Conservation (phyloP, 2,329 filamentous ascomycete genomes). For the Arthrobotrys pseudoclavata region DNA sequence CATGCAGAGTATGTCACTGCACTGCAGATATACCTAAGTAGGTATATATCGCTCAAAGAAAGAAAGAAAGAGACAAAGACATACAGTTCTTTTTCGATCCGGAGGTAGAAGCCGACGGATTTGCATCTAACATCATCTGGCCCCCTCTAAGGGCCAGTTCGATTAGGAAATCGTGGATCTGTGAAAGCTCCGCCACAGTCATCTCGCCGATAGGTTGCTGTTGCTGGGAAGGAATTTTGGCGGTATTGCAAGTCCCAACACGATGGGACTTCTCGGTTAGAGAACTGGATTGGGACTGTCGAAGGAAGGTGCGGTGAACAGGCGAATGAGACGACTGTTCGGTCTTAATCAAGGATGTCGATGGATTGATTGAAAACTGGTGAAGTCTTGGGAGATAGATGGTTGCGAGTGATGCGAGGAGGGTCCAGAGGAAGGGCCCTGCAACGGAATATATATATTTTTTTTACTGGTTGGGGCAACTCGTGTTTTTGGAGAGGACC, state of each 20-base stretch:
- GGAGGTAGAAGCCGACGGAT: constrained; percentile 70
- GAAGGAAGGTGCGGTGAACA: not conserved
- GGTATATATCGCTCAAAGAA: not conserved
- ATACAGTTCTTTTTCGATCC: constrained; percentile 77
- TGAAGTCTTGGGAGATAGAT: constrained; percentile 3
- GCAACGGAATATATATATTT: constrained; percentile 7
- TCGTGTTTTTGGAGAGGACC: constrained; percentile 8
- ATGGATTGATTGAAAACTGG: not conserved
- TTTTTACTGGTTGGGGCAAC: constrained; percentile 13
- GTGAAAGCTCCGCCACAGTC: constrained; percentile 56
- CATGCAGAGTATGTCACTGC: not conserved
- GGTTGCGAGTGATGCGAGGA: constrained; percentile 4
- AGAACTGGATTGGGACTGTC: constrained; percentile 5
- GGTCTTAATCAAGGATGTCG: constrained; percentile 1
- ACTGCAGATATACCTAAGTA: not conserved
- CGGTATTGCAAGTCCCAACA: constrained; percentile 52
- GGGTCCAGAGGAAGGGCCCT: constrained; percentile 3
- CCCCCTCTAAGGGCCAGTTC: constrained; percentile 75
- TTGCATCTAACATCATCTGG: constrained; percentile 60
- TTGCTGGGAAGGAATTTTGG: constrained; percentile 59
- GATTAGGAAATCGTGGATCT: constrained; percentile 74
- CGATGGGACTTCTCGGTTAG: constrained; percentile 53
- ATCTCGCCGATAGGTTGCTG: constrained; percentile 52
- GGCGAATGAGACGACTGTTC: constrained; percentile 6
- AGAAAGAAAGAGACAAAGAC: constrained; percentile 3